Evolutionary conservation across 169 alveolate genomes (phyloP).

Genomic region (Amoebophrya sp.): DNA sequence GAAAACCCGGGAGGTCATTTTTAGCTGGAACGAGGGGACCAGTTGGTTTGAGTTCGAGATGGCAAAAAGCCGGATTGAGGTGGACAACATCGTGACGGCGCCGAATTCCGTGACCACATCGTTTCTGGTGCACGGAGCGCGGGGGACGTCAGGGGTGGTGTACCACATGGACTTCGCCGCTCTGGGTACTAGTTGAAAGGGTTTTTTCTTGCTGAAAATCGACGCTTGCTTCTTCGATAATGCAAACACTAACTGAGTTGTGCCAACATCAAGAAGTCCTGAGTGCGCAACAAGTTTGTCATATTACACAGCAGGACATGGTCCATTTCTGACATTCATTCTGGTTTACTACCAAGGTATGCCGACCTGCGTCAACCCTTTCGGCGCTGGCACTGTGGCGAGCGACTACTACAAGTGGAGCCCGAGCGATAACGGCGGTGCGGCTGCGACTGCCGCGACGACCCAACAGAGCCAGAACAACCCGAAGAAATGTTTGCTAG

Average conservation of each 20-base stretch:
- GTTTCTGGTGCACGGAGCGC: constrained; percentile 81
- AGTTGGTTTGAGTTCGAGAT: constrained; percentile 18
- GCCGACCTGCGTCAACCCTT: background rate
- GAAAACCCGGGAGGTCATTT: constrained; percentile 57
- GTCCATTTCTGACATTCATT: too few species aligned
- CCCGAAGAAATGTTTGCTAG: constrained; percentile 68
- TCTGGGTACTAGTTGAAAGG: too few species aligned
- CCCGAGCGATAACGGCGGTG: background rate
- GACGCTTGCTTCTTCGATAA: too few species aligned
- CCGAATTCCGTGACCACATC: constrained; percentile 79
- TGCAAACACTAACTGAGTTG: too few species aligned
- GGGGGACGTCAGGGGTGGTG: constrained; percentile 59
- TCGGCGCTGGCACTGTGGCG: background rate
- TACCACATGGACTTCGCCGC: constrained; percentile 82
- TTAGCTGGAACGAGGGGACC: constrained; percentile 84
- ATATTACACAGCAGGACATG: too few species aligned
- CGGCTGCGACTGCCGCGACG: too few species aligned
- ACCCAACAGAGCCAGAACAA: too few species aligned
- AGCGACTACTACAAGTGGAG: background rate
- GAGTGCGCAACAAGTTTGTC: too few species aligned
- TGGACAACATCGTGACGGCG: constrained; percentile 87
- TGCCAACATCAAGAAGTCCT: too few species aligned
- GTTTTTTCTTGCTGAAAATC: too few species aligned
- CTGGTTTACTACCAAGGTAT: too few species aligned
- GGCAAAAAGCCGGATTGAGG: constrained; percentile 54